Base-by-base conservation (phyloP, 2,329 filamentous ascomycete species). In the Diaporthe capsici region DNA sequence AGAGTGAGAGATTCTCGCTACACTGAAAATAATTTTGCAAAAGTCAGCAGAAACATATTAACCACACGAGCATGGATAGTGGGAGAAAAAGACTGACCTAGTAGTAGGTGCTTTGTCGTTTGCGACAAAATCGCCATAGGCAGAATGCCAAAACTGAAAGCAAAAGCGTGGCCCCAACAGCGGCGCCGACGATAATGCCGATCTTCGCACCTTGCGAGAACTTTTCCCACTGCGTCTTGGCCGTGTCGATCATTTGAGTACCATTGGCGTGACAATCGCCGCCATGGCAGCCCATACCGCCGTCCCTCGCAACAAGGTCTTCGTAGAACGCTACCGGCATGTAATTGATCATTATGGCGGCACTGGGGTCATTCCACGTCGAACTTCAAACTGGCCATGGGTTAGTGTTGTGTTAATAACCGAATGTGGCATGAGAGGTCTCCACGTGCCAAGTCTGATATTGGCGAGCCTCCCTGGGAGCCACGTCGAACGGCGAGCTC, bases 121-220 rank as follows among this genome's bases (percentile, higher is more conserved):
- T 55, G 49, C 65, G 65, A 28, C 22, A 42, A 53, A n/a, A 70
- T 4, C 65, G 65, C 65, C 65, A 70, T 9, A 70, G 4, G n/a
- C 49, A 55, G 17, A 34, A 70, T 25, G 65, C n/a, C n/a, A 42
- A 8, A 6, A 55, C 10, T 3, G 49, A 70, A 28, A 70, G 1
- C 34, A 70, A 20, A 22, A 75, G 37, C 2, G 58, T 55, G 4
- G 31, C 73, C 13, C 65, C 73, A 25, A 67, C 57, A 31, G 31
- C 28, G 17, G 67, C 39, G 4, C 73, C 73, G 7, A 65, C 28
- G 9, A 75, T 72, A 1, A 75, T 72, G 1, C 73, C 73, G 3
- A 65, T 47, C 28, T 55, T 51, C 1, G 47, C 67, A 28, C 67
- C 67, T 1, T 15, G 15, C 0, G 73, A 67, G 7, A 75, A 25